A percentile compares a stretch with the other conserved stretches of the same genome.
Conservation (phyloP, 805 yeast genomes). For the Candida manassasensis region DNA sequence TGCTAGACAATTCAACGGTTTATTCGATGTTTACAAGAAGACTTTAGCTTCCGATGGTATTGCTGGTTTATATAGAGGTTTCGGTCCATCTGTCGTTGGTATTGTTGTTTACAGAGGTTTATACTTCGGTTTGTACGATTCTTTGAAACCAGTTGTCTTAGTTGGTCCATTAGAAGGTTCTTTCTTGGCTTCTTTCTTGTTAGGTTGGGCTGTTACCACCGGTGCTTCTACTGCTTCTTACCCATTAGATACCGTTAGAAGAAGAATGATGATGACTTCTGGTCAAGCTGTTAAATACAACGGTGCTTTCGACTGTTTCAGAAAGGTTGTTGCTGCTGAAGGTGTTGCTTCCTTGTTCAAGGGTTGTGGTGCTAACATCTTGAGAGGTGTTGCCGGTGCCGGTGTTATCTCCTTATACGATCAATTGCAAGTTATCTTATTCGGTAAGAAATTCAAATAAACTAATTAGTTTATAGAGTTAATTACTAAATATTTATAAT, state of each 20-base stretch:
- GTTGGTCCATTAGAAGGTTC: constrained; percentile 93
- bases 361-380: constrained; percentile 99
- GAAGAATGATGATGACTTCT: constrained; percentile 99
- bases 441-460: constrained; percentile 92
- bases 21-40: constrained; percentile 93
- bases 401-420: constrained; percentile 98
- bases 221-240: constrained; percentile 98
- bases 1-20: constrained; percentile 96
- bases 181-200: constrained; percentile 91
- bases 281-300: constrained; percentile 97
- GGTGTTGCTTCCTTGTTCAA: constrained; percentile 92
- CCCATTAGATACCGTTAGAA: constrained; percentile 98
- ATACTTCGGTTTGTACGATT: constrained; percentile 96
- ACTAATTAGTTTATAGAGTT: constrained; percentile 10
- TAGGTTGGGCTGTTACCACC: constrained; percentile 97
- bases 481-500: constrained; percentile 3
- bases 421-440: constrained; percentile 89
- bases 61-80: constrained; percentile 99
- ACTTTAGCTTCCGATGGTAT: constrained; percentile 93
- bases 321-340: constrained; percentile 89
- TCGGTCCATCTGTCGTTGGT: constrained; percentile 97
- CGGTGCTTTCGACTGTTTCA: constrained; percentile 93
- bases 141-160: constrained; percentile 90
- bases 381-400: constrained; percentile 99
- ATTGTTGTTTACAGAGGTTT: constrained; percentile 98